A percentile compares a stretch with the other conserved stretches of the same genome.
These are phyloP conservation scores for Pontederia crassipes DNA, from an alignment of 176 grass and related monocot genomes.

Conservation along the genomic window DNA sequence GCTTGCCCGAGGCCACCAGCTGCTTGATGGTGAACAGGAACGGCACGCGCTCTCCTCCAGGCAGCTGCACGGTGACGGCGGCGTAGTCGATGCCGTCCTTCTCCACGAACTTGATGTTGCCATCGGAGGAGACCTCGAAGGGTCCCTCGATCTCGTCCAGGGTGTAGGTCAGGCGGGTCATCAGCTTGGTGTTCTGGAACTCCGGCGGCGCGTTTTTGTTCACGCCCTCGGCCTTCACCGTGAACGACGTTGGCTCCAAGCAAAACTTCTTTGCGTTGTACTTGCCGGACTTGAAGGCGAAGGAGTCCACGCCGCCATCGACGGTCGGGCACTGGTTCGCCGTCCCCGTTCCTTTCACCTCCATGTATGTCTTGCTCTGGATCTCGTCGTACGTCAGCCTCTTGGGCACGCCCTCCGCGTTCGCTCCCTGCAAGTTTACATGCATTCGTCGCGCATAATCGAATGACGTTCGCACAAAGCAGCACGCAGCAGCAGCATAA, in stretches of 20 bases:
- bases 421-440: not conserved
- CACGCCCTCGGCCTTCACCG: conserved; percentile 5
- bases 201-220: not conserved
- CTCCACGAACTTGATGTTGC: conserved; percentile 9
- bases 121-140: not conserved
- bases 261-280: conserved; percentile 1
- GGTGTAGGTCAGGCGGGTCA: conserved; percentile 5
- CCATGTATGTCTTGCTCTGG: not conserved
- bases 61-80: not conserved
- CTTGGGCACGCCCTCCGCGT: conserved; percentile 4
- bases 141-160: conserved; percentile 8
- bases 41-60: not conserved
- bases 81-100: conserved; percentile 6
- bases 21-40: conserved; percentile 12
- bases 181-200: conserved; percentile 6
- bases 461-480: not conserved
- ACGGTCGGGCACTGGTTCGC: conserved; percentile 7
- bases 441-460: not conserved
- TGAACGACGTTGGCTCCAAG: not conserved
- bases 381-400: not conserved
- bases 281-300: conserved; percentile 3
- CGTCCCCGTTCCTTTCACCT: not conserved
- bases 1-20: conserved; percentile 4
- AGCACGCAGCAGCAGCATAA: not conserved
- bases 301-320: not conserved